These are phyloP conservation scores for Pseudogymnoascus pannorum DNA, from an alignment of 2,329 filamentous ascomycete genomes.

Conservation along the genomic window DNA sequence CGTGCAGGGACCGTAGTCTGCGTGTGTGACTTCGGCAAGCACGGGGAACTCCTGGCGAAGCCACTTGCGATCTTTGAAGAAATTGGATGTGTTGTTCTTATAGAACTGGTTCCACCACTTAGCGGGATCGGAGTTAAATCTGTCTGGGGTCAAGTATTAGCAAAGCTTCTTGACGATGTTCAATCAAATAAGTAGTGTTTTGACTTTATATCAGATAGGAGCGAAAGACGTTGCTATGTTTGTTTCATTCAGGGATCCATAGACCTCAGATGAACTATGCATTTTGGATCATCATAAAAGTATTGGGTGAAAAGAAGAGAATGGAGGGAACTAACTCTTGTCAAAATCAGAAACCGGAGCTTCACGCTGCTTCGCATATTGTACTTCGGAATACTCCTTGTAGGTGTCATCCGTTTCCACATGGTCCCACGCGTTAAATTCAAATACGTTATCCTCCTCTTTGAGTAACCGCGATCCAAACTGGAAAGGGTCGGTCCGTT, in stretches of 20 bases:
- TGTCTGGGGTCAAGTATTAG: slow-evolving; percentile 46
- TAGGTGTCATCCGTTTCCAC: slow-evolving; percentile 88
- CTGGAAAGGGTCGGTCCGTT: slow-evolving; percentile 86
- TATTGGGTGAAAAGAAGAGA: slow-evolving; percentile 9
- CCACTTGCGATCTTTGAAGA: slow-evolving; percentile 99
- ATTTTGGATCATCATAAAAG: slow-evolving; percentile 46
- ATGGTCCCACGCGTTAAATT: slow-evolving; percentile 99
- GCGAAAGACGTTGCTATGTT: slow-evolving; percentile 57
- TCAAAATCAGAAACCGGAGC: slow-evolving; percentile 90
- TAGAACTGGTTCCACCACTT: slow-evolving; percentile 99
- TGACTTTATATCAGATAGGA: slow-evolving; percentile 55
- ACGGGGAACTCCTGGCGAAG: slow-evolving; percentile 91
- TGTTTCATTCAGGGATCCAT: slow-evolving; percentile 49
- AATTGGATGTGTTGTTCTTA: slow-evolving; percentile 93
- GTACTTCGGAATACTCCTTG: slow-evolving; percentile 74
- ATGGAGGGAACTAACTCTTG: slow-evolving; percentile 51
- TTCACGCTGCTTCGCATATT: slow-evolving; percentile 77
- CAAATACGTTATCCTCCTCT: slow-evolving; percentile 82
- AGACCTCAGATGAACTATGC: slow-evolving; percentile 65
- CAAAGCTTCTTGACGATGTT: slow-evolving; percentile 15
- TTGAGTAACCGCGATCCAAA: slow-evolving; percentile 86
- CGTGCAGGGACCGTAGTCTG: slow-evolving; percentile 60
- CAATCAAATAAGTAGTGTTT: slow-evolving; percentile 12
- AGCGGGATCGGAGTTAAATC: slow-evolving; percentile 83
- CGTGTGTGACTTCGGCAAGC: slow-evolving; percentile 64